Evolutionary conservation across 148 eudicot genomes (phyloP), one percentile per base, ranked within the genome.

Genomic region (Spergularia marina): DNA sequence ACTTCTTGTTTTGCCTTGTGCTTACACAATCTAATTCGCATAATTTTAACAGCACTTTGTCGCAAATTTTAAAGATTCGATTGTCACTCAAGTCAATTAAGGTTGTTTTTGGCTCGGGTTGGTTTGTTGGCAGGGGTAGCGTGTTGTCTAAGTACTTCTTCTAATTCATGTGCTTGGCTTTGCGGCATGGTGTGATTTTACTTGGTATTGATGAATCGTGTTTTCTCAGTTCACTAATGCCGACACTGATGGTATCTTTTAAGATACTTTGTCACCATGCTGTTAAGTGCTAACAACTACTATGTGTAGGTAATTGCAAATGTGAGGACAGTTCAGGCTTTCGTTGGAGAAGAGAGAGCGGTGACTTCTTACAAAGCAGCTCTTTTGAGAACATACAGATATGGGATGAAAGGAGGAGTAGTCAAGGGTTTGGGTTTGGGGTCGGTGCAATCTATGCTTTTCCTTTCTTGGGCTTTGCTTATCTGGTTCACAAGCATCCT

Each of bases 361-460:
- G 71, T 83, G 51, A 79, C 86, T 57, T 70, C 74, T 14, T 90
- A 90, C 74, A 75, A 77, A 6, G 74, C 11, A 5, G 84, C 89
- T 54, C 86, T 90, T n/a, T 41, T 78, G 64, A 82, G 76, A 23
- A 87, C 89, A 44, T 82, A 83, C 14, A 76, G 79, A 74, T 66
- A 86, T 17, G 91, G 85, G 41, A 85, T 82, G 82, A 90, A 82
- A 64, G 71, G 90, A 55, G 94, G 91, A 10, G 17, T 88, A 55
- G 86, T 91, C 7, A 90, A 90, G 82, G 94, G 94, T 16, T 13
- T 90, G 61, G 87, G 91, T 8, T 78, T 90, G 44, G 94, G 94
- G 40, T 79, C 77, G 15, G 83, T 89, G 17, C 85, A 82, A 56
- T 88, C 65, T 4, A 80, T 88, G 21, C 62, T 90, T 49, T 83